Evolutionary conservation across 2,329 filamentous ascomycete genomes (phyloP).

Genomic region (Epichloe baconii): DNA sequence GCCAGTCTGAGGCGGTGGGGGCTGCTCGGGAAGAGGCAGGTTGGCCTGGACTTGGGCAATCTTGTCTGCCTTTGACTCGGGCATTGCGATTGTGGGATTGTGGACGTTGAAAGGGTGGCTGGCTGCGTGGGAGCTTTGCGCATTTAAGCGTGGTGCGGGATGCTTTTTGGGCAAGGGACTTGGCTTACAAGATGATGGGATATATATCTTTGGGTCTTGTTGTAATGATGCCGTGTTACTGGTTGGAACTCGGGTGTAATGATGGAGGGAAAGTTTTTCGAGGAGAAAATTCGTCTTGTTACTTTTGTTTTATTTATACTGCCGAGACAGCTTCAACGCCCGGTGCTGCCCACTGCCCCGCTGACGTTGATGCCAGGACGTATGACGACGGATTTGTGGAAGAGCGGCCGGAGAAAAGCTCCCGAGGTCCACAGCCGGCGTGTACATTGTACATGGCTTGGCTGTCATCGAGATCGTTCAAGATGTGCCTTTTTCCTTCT

Average conservation of each 20-base stretch:
- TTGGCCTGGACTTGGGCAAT: constrained; percentile 58
- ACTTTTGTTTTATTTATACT: neutral
- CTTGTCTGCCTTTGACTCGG: constrained; percentile 45
- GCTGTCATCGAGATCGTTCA: neutral
- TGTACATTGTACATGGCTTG: neutral
- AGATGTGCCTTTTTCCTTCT: no score
- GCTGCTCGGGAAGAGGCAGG: constrained; percentile 68
- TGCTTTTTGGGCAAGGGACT: neutral
- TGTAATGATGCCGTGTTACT: no score
- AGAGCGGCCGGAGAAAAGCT: neutral
- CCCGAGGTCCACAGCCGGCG: neutral
- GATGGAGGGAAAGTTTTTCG: no score
- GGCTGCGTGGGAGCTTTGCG: neutral
- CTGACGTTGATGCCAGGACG: neutral
- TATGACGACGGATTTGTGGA: neutral
- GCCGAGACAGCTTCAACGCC: neutral
- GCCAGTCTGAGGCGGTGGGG: constrained; percentile 68
- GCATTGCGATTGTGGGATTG: constrained; percentile 13
- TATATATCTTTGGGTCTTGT: neutral
- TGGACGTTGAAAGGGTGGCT: neutral
- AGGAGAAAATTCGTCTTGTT: no score
- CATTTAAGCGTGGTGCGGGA: neutral
- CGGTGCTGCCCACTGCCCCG: no score
- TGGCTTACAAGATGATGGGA: neutral
- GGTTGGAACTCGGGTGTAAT: no score